These are phyloP conservation scores for Fagopyrum homotropicum DNA, from an alignment of 148 eudicot species.

Conservation along the genomic window DNA sequence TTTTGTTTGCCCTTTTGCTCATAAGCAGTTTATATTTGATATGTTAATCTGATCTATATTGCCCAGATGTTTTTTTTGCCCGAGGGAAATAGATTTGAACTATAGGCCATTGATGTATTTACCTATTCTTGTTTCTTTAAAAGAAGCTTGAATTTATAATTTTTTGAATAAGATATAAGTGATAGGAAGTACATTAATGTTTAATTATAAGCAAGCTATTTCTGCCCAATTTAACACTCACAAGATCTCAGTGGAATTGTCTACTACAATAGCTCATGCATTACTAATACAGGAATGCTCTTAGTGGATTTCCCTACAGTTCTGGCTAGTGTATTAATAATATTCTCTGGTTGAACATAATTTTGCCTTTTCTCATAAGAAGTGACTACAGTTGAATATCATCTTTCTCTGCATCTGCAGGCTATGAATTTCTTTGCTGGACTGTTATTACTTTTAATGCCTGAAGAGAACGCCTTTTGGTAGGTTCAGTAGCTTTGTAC, in stretches of 20 bases:
- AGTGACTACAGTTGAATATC: background rate
- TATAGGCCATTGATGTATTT: background rate
- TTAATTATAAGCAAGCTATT: background rate
- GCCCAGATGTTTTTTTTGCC: background rate
- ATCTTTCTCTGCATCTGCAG: slow-evolving; percentile 31
- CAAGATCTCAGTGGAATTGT: background rate
- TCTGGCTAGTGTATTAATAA: background rate
- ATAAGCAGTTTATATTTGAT: background rate
- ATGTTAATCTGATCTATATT: background rate
- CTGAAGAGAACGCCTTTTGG: slow-evolving; percentile 99
- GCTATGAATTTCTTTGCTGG: slow-evolving; percentile 99
- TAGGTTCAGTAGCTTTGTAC: slow-evolving; percentile 34
- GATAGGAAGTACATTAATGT: background rate
- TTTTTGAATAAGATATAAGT: background rate
- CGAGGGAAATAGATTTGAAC: background rate
- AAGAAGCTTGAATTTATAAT: background rate
- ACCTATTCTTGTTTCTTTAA: background rate
- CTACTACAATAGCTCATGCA: background rate
- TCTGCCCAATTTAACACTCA: background rate
- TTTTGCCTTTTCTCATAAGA: background rate
- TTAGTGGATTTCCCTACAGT: too few relatives aligned
- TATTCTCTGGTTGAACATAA: background rate
- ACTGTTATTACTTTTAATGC: slow-evolving; percentile 83
- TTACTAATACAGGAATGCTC: background rate
- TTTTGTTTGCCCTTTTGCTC: background rate